These are phyloP conservation scores for Ajuga reptans DNA, from an alignment of 305 asterid species.

Conservation along the genomic window DNA sequence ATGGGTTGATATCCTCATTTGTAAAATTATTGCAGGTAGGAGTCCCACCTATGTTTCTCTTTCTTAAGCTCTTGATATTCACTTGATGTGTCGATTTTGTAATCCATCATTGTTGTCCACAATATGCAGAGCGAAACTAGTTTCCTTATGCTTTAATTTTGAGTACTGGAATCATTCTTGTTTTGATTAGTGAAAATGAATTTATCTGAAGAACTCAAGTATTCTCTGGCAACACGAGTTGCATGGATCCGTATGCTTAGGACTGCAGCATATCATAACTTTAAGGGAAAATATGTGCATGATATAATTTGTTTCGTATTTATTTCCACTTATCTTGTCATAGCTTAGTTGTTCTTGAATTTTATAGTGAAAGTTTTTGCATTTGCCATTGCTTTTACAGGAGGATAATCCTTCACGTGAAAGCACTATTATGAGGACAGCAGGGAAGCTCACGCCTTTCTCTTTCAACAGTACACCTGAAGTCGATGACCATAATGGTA, in stretches of 20 bases:
- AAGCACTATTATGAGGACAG: conserved; percentile 85
- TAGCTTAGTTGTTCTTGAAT: conserved; percentile 3
- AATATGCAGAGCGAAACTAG: no score
- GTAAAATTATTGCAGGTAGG: conserved; percentile 77
- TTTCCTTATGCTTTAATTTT: background rate
- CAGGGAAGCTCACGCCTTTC: conserved; percentile 90
- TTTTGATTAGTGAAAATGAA: background rate
- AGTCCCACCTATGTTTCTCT: background rate
- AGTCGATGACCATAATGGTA: conserved; percentile 34
- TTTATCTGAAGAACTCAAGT: background rate
- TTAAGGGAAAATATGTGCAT: no score
- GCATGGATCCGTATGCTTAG: background rate
- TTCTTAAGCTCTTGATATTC: background rate
- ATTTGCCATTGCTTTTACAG: conserved; percentile 31
- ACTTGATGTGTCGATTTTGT: no score
- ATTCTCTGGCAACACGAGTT: background rate
- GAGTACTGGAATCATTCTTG: background rate
- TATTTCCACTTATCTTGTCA: background rate
- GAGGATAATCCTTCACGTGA: conserved; percentile 83
- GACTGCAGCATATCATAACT: no score
- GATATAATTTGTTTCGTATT: background rate
- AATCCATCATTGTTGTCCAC: no score
- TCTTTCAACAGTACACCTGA: conserved; percentile 68
- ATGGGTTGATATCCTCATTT: conserved; percentile 74
- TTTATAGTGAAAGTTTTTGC: background rate